These are phyloP conservation scores for Ustilago tritici DNA, from an alignment of 1,284 basidiomycete genomes.

Conservation along the genomic window DNA sequence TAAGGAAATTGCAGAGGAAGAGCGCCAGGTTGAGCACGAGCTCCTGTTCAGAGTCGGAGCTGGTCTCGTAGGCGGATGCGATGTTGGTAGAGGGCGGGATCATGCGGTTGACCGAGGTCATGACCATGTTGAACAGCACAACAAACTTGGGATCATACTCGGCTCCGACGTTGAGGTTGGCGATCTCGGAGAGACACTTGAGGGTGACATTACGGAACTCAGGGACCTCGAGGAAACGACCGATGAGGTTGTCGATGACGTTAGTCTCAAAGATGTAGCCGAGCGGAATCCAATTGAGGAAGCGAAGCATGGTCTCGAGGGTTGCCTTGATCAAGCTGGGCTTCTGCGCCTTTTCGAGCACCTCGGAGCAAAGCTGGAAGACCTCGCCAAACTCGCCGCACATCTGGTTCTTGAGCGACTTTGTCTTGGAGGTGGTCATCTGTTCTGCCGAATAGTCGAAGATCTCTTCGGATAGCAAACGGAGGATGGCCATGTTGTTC, in stretches of 20 bases:
- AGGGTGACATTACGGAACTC: conserved; percentile 98
- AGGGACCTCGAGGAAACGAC: conserved; percentile 91
- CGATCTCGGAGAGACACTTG: conserved; percentile 96
- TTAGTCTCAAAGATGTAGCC: conserved; percentile 99
- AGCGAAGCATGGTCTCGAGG: conserved; percentile 92
- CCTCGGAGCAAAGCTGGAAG: conserved; percentile 75
- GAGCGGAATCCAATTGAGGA: conserved; percentile 99
- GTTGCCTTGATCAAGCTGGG: conserved; percentile 94
- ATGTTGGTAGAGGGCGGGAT: conserved; percentile 80
- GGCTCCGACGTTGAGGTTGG: conserved; percentile 85
- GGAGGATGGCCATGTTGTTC: conserved; percentile 99
- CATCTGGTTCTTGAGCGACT: conserved; percentile 86
- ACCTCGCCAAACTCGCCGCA: conserved; percentile 69
- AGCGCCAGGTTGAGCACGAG: conserved; percentile 96
- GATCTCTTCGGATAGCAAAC: conserved; percentile 97
- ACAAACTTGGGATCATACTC: conserved; percentile 99
- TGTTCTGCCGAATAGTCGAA: conserved; percentile 99
- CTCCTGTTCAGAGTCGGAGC: conserved; percentile 93
- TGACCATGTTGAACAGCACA: conserved; percentile 85
- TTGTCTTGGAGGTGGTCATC: conserved; percentile 98
- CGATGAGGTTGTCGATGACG: conserved; percentile 92
- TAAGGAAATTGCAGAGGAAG: conserved; percentile 95
- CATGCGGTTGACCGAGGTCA: conserved; percentile 69
- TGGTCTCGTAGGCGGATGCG: conserved; percentile 88
- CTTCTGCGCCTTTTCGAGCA: conserved; percentile 97